A percentile compares a stretch with the other conserved stretches of the same genome.
phyloP scores from a whole-genome alignment of 169 alveolate genomes.

The Babesia gibsoni region DNA sequence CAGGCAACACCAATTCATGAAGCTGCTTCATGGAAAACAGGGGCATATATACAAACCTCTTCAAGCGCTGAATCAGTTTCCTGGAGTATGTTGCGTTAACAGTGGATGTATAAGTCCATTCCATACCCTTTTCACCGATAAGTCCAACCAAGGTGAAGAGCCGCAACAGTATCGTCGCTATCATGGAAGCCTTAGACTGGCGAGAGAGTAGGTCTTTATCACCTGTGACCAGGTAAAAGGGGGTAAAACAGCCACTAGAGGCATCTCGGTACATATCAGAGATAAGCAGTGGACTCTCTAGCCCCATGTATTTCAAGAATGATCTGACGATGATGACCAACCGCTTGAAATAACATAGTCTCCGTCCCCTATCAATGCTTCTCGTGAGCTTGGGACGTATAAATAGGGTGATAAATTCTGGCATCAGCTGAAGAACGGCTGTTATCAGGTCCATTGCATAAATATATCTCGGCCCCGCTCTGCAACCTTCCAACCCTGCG shows the following conservation, averaged over 20 bases:
- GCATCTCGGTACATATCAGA: slow-evolving; percentile 27
- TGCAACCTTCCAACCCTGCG: slow-evolving; percentile 29
- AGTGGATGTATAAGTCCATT: neutral
- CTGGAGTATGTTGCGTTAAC: neutral
- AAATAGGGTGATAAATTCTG: slow-evolving; percentile 39
- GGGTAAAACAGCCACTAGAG: slow-evolving; percentile 20
- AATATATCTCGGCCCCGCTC: neutral
- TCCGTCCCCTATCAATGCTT: neutral
- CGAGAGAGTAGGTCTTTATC: slow-evolving; percentile 8
- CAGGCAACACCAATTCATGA: slow-evolving; percentile 50
- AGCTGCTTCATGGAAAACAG: slow-evolving; percentile 36
- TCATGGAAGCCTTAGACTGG: slow-evolving; percentile 14
- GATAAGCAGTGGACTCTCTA: slow-evolving; percentile 1
- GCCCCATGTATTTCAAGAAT: slow-evolving; percentile 6
- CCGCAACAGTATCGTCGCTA: slow-evolving; percentile 6
- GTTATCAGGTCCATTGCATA: slow-evolving; percentile 46
- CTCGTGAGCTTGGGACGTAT: slow-evolving; percentile 27
- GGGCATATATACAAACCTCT: slow-evolving; percentile 43
- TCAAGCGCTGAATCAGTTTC: slow-evolving; percentile 18
- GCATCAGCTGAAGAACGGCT: slow-evolving; percentile 27
- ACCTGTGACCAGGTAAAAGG: slow-evolving; percentile 39
- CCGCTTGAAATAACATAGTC: slow-evolving; percentile 31
- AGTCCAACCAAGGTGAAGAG: slow-evolving; percentile 1
- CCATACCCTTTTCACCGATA: slow-evolving; percentile 20
- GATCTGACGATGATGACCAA: slow-evolving; percentile 2